A percentile compares a stretch with the other conserved stretches of the same genome.
phyloP scores from a whole-genome alignment of 2,329 filamentous ascomycete genomes.

The Chalaropsis thielavioides region DNA sequence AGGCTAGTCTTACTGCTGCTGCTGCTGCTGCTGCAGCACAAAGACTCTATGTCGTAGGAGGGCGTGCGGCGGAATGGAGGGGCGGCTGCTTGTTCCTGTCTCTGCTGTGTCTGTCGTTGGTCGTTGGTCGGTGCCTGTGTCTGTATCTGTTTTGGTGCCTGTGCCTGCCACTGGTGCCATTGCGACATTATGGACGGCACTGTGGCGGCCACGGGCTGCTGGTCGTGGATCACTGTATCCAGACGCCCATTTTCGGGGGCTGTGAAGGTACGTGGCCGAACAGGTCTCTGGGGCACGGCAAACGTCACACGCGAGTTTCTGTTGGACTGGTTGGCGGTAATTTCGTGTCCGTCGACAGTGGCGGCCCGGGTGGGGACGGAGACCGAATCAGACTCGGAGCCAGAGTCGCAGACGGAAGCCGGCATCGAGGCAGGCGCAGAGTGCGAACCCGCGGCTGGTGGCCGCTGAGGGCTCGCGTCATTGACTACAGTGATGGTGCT shows the following conservation, averaged over 20 bases:
- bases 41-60: constrained; percentile 15
- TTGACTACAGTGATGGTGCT: background rate
- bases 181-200: background rate
- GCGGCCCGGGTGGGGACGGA: background rate
- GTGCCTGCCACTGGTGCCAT: background rate
- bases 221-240: background rate
- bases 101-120: background rate
- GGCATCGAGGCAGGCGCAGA: background rate
- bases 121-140: background rate
- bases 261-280: background rate
- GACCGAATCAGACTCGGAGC: background rate
- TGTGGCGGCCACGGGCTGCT: background rate
- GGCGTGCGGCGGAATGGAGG: constrained; percentile 6
- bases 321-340: background rate
- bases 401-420: background rate
- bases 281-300: background rate
- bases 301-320: background rate
- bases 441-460: background rate
- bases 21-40: background rate
- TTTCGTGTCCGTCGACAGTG: background rate
- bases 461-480: background rate
- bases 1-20: background rate
- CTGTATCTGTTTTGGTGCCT: background rate
- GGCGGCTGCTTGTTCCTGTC: background rate
- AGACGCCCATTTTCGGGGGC: background rate